Conservation (phyloP, 1,284 basidiomycete species). For the Xerocomus tenax region DNA sequence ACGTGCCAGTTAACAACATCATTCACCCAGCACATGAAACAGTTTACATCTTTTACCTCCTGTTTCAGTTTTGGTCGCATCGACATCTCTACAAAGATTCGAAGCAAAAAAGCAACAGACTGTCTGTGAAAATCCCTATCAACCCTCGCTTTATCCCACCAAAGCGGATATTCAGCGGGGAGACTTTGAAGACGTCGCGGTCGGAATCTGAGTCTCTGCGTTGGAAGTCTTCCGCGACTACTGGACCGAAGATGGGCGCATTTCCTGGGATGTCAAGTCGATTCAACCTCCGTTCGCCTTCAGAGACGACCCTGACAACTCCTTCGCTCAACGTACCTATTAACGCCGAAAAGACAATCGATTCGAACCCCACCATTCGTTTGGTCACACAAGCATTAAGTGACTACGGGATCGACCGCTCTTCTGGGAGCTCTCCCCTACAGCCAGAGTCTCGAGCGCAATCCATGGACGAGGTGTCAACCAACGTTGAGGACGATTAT, state of each 20-base stretch:
- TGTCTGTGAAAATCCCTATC: constrained; percentile 33
- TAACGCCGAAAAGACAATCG: constrained; percentile 7
- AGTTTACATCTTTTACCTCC: constrained; percentile 69
- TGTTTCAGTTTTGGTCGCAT: constrained; percentile 87
- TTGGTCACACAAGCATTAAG: constrained; percentile 17
- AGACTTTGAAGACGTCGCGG: constrained; percentile 15
- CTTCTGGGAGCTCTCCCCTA: constrained; percentile 1
- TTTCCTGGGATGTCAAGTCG: constrained; percentile 8
- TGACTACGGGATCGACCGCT: not conserved
- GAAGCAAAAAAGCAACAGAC: constrained; percentile 36
- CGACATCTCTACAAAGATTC: constrained; percentile 67
- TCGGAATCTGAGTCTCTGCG: constrained; percentile 22
- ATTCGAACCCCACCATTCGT: constrained; percentile 19
- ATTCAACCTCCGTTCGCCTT: constrained; percentile 20
- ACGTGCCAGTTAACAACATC: not conserved
- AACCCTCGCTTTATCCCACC: constrained; percentile 27
- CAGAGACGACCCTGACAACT: constrained; percentile 23
- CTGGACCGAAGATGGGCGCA: constrained; percentile 11
- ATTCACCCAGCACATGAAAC: constrained; percentile 5
- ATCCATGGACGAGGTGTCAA: constrained; percentile 16
- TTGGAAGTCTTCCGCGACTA: constrained; percentile 11
- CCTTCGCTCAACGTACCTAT: constrained; percentile 7
- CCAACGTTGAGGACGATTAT: constrained; percentile 1
- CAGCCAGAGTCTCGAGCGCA: constrained; percentile 9
- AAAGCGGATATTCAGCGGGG: constrained; percentile 22